A percentile compares a stretch with the other conserved stretches of the same genome.
Evolutionary conservation across 2,329 filamentous ascomycete genomes (phyloP).

Genomic region (Graphilbum sp.): DNA sequence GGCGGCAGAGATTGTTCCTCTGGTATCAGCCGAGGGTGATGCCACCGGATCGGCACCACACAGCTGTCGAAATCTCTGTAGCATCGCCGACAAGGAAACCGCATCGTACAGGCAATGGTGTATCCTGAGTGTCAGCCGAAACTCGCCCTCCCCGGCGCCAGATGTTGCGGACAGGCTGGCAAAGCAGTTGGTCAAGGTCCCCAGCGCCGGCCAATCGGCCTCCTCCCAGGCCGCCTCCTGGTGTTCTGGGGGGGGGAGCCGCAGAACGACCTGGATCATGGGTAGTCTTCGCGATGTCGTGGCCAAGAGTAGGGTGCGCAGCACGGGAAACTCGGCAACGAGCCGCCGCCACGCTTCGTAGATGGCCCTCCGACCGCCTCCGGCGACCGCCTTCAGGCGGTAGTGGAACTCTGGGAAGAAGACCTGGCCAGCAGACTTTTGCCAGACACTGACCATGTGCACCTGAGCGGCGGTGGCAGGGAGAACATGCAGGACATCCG

Average conservation of each 20-base stretch:
- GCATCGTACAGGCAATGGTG: constrained; percentile 86
- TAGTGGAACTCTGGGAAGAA: constrained; percentile 66
- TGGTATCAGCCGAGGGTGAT: not conserved
- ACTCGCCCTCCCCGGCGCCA: not conserved
- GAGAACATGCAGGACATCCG: constrained; percentile 17
- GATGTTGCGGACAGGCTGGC: constrained; percentile 1
- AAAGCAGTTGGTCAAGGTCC: not conserved
- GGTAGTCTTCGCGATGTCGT: constrained; percentile 24
- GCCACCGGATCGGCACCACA: not conserved
- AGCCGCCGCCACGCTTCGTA: constrained; percentile 45
- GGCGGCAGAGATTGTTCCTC: not conserved
- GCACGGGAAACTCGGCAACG: constrained; percentile 37
- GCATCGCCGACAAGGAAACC: constrained; percentile 52
- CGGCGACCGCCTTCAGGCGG: constrained; percentile 23
- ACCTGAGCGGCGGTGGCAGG: constrained; percentile 63
- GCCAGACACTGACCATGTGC: constrained; percentile 68
- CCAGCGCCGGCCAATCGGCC: constrained; percentile 2
- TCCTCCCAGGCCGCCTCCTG: not conserved
- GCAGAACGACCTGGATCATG: constrained; percentile 47
- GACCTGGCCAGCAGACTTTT: constrained; percentile 44
- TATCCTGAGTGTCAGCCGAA: constrained; percentile 37
- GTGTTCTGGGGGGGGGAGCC: constrained; percentile 10
- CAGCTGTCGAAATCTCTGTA: constrained; percentile 23
- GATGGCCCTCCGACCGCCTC: constrained; percentile 20
- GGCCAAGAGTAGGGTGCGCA: constrained; percentile 37